A percentile compares a stretch with the other conserved stretches of the same genome.
phyloP scores from a whole-genome alignment of 2,329 filamentous ascomycete genomes.

The Alternaria sp. region DNA sequence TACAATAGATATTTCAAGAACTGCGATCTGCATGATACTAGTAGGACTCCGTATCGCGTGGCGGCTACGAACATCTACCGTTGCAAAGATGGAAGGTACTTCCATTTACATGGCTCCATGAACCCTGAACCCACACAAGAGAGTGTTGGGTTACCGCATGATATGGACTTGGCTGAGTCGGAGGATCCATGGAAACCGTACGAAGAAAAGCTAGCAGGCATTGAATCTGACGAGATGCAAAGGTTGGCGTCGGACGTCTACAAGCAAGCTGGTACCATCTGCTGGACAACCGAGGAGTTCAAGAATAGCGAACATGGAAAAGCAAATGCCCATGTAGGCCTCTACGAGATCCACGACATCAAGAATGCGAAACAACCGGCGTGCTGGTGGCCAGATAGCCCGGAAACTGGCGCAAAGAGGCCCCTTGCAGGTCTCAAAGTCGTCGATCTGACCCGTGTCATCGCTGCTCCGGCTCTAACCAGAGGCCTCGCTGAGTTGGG shows the following conservation, averaged over 20 bases:
- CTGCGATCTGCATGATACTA: slow-evolving; percentile 30
- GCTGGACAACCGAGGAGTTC: slow-evolving; percentile 49
- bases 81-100: slow-evolving; percentile 54
- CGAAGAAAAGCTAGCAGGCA: slow-evolving; percentile 40
- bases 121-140: slow-evolving; percentile 54
- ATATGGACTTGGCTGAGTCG: slow-evolving; percentile 23
- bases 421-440: slow-evolving; percentile 59
- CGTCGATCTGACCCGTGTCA: slow-evolving; percentile 58
- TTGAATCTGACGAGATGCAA: slow-evolving; percentile 46
- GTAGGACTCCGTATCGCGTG: slow-evolving; percentile 32
- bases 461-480: slow-evolving; percentile 56
- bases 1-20: slow-evolving; percentile 37
- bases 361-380: slow-evolving; percentile 36
- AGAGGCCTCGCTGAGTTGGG: slow-evolving; percentile 55
- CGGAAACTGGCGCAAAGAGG: slow-evolving; percentile 33
- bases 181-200: slow-evolving; percentile 46
- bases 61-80: slow-evolving; percentile 56
- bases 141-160: slow-evolving; percentile 45
- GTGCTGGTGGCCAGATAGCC: slow-evolving; percentile 52
- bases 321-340: slow-evolving; percentile 50
- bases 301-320: slow-evolving; percentile 50
- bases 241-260: slow-evolving; percentile 45
- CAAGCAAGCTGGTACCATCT: slow-evolving; percentile 52
- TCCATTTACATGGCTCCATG: slow-evolving; percentile 57
- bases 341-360: slow-evolving; percentile 49